phyloP scores from a whole-genome alignment of 164 flowering plant genomes.

The Vitis cinerea region DNA sequence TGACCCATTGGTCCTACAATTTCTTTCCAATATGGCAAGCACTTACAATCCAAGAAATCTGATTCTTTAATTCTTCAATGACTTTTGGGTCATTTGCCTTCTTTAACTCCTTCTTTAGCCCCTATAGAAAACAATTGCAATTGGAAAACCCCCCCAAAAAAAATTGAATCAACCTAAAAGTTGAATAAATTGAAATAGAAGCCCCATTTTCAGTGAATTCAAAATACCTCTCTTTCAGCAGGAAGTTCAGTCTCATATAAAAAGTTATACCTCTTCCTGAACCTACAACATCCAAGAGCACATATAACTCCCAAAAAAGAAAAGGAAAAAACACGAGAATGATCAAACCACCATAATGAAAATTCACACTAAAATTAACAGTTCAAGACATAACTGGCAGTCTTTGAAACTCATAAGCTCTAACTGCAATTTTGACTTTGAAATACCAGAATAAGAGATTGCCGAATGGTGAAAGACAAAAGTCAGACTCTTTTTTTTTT shows the following conservation, averaged over 20 bases:
- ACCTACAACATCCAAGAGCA: conserved; percentile 41
- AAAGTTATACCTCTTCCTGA: conserved; percentile 76
- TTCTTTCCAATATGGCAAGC: neutral
- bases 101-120: conserved; percentile 55
- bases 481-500: too few relatives aligned
- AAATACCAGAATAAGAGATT: too few relatives aligned
- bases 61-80: conserved; percentile 45
- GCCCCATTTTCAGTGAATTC: neutral
- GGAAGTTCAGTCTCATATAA: conserved; percentile 63
- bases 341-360: neutral
- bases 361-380: too few relatives aligned
- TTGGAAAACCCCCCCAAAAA: too few relatives aligned
- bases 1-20: neutral
- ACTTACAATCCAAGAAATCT: conserved; percentile 75
- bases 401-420: too few relatives aligned
- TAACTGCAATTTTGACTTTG: too few relatives aligned
- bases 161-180: neutral
- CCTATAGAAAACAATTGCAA: conserved; percentile 35
- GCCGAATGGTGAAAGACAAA: too few relatives aligned
- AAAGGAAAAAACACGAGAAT: neutral
- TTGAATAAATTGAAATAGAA: neutral
- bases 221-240: conserved; percentile 71
- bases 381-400: too few relatives aligned
- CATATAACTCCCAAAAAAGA: neutral
- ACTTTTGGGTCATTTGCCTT: conserved; percentile 53